A percentile compares a stretch with the other conserved stretches of the same genome.
These are phyloP conservation scores for Stephania yunnanensis DNA, from an alignment of 164 flowering plant genomes.

Conservation along the genomic window DNA sequence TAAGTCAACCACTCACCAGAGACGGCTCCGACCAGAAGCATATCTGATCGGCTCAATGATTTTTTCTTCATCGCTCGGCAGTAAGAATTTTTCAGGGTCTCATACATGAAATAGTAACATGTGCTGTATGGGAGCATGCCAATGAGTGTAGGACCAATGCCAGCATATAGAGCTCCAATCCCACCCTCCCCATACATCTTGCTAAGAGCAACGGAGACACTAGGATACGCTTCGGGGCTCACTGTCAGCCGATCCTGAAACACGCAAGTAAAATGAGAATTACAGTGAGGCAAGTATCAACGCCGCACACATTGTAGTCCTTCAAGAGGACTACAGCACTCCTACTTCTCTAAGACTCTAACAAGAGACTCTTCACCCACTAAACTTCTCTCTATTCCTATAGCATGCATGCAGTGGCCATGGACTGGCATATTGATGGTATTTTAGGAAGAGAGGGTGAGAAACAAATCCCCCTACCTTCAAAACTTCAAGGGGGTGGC, in stretches of 20 bases:
- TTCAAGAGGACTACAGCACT: too few relatives aligned
- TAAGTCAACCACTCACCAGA: constrained; percentile 48
- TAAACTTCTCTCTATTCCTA: too few relatives aligned
- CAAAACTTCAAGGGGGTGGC: constrained; percentile 96
- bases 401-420: not conserved
- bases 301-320: too few relatives aligned
- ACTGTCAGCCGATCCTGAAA: constrained; percentile 88
- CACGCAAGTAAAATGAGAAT: not conserved
- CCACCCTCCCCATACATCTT: constrained; percentile 78
- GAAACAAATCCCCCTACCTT: constrained; percentile 45
- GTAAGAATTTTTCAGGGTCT: constrained; percentile 67
- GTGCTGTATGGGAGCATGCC: constrained; percentile 99
- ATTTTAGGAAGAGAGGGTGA: not conserved
- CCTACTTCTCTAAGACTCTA: too few relatives aligned
- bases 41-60: constrained; percentile 66
- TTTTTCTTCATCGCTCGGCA: constrained; percentile 60
- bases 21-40: constrained; percentile 81
- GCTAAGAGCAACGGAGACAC: constrained; percentile 49
- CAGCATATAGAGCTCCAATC: constrained; percentile 70
- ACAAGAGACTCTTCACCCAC: too few relatives aligned
- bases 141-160: constrained; percentile 70
- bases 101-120: constrained; percentile 91
- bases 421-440: too few relatives aligned
- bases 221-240: constrained; percentile 66
- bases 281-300: not conserved